A percentile compares a stretch with the other conserved stretches of the same genome.
These are phyloP conservation scores for Rhynchospora tenuis DNA, from an alignment of 176 grass and related monocot species.

Conservation along the genomic window DNA sequence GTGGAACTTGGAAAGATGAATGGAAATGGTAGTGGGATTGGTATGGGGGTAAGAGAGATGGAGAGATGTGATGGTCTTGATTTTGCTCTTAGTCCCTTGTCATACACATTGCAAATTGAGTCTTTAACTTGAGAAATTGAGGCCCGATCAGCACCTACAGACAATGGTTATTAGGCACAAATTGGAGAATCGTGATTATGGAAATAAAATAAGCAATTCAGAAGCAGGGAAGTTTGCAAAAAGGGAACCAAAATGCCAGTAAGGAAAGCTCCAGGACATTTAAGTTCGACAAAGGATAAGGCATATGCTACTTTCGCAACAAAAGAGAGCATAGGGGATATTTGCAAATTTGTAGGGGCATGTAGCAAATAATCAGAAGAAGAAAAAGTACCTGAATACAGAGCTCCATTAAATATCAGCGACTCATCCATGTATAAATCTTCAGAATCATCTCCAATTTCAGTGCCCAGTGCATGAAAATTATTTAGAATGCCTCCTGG, in stretches of 20 bases:
- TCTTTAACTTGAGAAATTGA: constrained; percentile 65
- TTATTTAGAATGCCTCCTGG: constrained; percentile 43
- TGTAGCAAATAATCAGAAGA: not conserved
- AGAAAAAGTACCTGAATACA: constrained; percentile 51
- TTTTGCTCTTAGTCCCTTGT: constrained; percentile 20
- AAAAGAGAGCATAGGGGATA: not conserved
- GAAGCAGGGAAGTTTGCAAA: not conserved
- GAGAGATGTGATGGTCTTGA: constrained; percentile 70
- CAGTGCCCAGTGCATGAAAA: constrained; percentile 55
- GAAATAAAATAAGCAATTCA: not conserved
- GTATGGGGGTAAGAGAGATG: constrained; percentile 49
- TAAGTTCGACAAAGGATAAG: constrained; percentile 1
- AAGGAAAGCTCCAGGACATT: not conserved
- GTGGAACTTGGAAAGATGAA: constrained; percentile 50
- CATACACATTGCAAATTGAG: constrained; percentile 23
- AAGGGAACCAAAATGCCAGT: not conserved
- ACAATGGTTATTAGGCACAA: constrained; percentile 11
- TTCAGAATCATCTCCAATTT: constrained; percentile 54
- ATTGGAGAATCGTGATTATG: not conserved
- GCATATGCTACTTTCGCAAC: constrained; percentile 1
- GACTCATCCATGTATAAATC: constrained; percentile 70
- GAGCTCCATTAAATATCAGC: constrained; percentile 58
- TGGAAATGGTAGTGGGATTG: constrained; percentile 82
- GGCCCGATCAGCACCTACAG: constrained; percentile 45
- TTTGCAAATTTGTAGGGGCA: not conserved